Evolutionary conservation across 768 basidiomycete genomes (phyloP), one percentile per base, ranked within the genome.

Genomic region (Panaeolus papilionaceus): DNA sequence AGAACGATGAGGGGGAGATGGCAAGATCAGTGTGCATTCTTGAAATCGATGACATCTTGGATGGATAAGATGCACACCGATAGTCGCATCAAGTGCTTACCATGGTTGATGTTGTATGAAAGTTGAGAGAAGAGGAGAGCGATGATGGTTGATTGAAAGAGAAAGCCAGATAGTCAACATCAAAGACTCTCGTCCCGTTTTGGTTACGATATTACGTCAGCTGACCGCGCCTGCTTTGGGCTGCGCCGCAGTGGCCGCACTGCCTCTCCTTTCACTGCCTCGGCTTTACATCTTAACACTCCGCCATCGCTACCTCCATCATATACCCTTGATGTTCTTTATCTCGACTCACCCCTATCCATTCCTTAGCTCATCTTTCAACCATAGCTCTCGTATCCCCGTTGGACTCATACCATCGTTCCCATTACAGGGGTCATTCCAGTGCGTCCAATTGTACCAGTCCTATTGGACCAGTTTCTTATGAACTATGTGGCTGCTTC

Each of bases 101-200:
- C 54, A 58, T 58, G 14, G 54, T 33, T 28, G 11, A 58, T 58
- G 10, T 18, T 28, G 12, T 7, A 3, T 58, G 3, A 58, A 16
- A 33, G 14, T 58, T 4, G 28, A 28, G 26, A 58, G n/a, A 11
- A 37, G 54, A 28, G 33, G 12, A 37, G 10, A 12, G 54, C 10
- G 54, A 58, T 58, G 54, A 12, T 58, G 26, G 54, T 33, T 58
- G 54, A 28, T 58, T 58, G 54, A 37, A 58, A 58, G 54, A 58
- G 54, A 58, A 33, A 58, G 54, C 28, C 33, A 58, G 54, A 58
- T 58, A 58, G 33, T 58, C 18, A 58, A 26, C 54, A 58, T 58
- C 54, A 37, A 9, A 58, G 54, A 58, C 54, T 6, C 54, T 58
- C 54, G 28, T 58, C 54, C 54, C 28, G 26, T 58, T 58, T 58